Evolutionary conservation across 1,284 basidiomycete species (phyloP), one percentile per base, ranked within the genome.

Genomic region (Erythrobasidium hasegawianum): DNA sequence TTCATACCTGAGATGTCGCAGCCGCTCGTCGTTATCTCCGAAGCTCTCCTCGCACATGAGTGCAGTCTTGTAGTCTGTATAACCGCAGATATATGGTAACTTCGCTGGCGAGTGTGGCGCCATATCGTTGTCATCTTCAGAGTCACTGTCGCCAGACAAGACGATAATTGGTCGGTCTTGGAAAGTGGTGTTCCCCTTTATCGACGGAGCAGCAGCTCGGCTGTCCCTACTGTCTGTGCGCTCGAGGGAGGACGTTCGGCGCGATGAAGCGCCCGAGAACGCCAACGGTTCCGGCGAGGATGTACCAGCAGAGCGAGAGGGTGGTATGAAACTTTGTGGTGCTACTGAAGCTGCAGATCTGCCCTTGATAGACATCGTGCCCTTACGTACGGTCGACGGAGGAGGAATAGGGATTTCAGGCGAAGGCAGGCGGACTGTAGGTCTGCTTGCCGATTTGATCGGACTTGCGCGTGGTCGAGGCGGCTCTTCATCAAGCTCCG

Each of bases 1-100:
- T 49, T n/a, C 61, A 38, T 55, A 64, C 11, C 61, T 27, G 3
- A 14, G 40, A 49, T 64, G 61, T 7, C 16, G 40, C 26, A 41
- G 39, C 22, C 52, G 61, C 20, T 56, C 61, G 14, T 55, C 53
- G 13, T 29, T 16, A 18, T 22, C 27, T 3, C 5, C 7, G 9
- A 64, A 43, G 14, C 53, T 52, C 39, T 39, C 54, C 22, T 64
- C 61, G 54, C 61, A 64, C 24, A 64, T 64, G 2, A 24, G 38
- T n/a, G 27, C 40, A 9, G 38, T 64, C 5, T 53, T 33, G 18
- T 13, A 33, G 54, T 64, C 61, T 7, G 26, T 22, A 24, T 56
- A 39, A 2, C 61, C 61, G 38, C 61, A 64, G 1, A 64, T 39
- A 33, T 62, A 62, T 10, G 61, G 50, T 41, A 47, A 24, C 14